Conservation (phyloP, 179 eudicot genomes). For the Gypsophila paniculata region DNA sequence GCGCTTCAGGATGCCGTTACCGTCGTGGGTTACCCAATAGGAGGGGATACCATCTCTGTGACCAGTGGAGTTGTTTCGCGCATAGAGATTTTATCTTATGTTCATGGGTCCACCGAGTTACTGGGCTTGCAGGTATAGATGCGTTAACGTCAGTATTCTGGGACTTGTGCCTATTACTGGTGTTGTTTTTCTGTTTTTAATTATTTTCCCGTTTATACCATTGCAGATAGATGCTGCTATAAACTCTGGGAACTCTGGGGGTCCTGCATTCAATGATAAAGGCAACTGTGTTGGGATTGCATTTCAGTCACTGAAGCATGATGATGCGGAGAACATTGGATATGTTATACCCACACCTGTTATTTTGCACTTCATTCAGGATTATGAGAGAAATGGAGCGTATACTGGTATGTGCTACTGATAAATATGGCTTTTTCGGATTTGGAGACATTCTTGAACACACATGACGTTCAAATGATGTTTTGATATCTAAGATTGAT, state of each 20-base stretch:
- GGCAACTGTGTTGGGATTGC: slow-evolving; percentile 97
- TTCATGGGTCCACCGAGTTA: slow-evolving; percentile 92
- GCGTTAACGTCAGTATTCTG: neutral
- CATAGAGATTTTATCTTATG: slow-evolving; percentile 88
- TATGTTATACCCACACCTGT: slow-evolving; percentile 99
- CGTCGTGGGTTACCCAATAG: slow-evolving; percentile 96
- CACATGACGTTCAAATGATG: neutral
- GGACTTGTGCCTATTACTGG: neutral
- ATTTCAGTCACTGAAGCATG: slow-evolving; percentile 90
- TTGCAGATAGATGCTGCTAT: slow-evolving; percentile 96
- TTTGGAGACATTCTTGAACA: neutral
- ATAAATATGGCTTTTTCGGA: neutral
- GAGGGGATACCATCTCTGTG: slow-evolving; percentile 94
- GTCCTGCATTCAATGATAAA: slow-evolving; percentile 84
- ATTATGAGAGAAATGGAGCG: slow-evolving; percentile 86
- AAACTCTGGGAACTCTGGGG: slow-evolving; percentile 95
- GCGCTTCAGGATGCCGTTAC: slow-evolving; percentile 97
- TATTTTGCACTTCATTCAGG: slow-evolving; percentile 79
- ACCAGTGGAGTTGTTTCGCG: slow-evolving; percentile 99
- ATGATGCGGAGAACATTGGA: slow-evolving; percentile 89
- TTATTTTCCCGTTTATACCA: neutral
- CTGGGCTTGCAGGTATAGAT: slow-evolving; percentile 86
- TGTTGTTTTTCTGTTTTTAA: neutral
- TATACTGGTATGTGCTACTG: slow-evolving; percentile 60
- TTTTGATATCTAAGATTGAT: slow-evolving; percentile 6